phyloP scores from a whole-genome alignment of 352 stramenopile genomes.

The Phytophthora sp. region DNA sequence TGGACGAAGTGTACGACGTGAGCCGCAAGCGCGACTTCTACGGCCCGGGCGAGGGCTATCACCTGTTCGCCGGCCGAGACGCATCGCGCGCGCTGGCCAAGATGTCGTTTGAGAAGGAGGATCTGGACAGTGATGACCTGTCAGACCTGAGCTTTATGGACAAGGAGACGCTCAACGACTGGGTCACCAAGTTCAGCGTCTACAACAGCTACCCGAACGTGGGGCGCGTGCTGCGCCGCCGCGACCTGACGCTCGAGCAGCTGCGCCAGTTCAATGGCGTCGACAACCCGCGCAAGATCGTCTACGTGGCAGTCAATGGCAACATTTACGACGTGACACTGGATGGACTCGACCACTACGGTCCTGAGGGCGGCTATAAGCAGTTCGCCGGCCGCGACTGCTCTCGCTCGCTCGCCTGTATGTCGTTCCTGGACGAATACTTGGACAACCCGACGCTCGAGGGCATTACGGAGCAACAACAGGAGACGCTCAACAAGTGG shows the following conservation, averaged over 20 bases:
- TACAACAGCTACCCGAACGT: slow-evolving; percentile 97
- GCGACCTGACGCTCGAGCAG: slow-evolving; percentile 81
- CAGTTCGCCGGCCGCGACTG: slow-evolving; percentile 96
- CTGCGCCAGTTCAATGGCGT: slow-evolving; percentile 87
- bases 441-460: slow-evolving; percentile 91
- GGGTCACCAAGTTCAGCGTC: slow-evolving; percentile 96
- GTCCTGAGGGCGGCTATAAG: slow-evolving; percentile 93
- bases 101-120: slow-evolving; percentile 95
- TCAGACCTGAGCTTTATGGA: slow-evolving; percentile 85
- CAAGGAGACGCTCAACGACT: slow-evolving; percentile 90
- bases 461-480: slow-evolving; percentile 92
- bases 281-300: slow-evolving; percentile 86
- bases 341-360: slow-evolving; percentile 94
- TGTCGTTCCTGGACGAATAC: slow-evolving; percentile 96
- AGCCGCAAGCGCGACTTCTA: slow-evolving; percentile 96
- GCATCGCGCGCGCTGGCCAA: slow-evolving; percentile 94
- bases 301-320: slow-evolving; percentile 94
- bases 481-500: slow-evolving; percentile 96
- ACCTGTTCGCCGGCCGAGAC: slow-evolving; percentile 95
- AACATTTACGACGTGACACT: slow-evolving; percentile 98
- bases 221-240: slow-evolving; percentile 86
- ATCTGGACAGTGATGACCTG: slow-evolving; percentile 88
- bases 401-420: slow-evolving; percentile 94
- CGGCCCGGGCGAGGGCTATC: slow-evolving; percentile 95
- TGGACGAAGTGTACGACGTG: slow-evolving; percentile 97